Evolutionary conservation across 306 rosid species (phyloP).

Genomic region (Leucaena leucocephala): DNA sequence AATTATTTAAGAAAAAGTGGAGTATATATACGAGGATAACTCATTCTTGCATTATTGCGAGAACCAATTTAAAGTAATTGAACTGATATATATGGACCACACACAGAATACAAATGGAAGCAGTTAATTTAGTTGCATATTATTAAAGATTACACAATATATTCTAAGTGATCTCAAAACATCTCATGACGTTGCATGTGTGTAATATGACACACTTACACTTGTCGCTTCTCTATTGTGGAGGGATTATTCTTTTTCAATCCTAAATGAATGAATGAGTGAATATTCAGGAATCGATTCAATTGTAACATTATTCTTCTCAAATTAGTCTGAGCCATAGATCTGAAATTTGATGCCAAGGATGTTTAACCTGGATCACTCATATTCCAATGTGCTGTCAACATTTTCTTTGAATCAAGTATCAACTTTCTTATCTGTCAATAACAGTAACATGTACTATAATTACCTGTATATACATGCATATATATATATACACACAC

Average conservation of each 20-base stretch:
- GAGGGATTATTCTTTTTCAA: not conserved
- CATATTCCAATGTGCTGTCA: not conserved
- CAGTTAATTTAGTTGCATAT: not conserved
- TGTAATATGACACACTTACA: not conserved
- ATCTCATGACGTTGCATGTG: not conserved
- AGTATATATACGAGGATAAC: no score
- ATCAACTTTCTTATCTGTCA: not conserved
- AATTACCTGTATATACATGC: not conserved
- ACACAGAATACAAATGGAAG: not conserved
- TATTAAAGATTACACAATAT: not conserved
- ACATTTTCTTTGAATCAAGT: not conserved
- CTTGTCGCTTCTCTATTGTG: conserved; percentile 1
- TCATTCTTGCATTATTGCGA: not conserved
- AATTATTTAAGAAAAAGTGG: no score
- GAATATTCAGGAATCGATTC: conserved; percentile 8
- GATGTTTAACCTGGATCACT: not conserved
- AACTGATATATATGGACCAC: not conserved
- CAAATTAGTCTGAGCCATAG: not conserved
- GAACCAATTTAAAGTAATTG: not conserved
- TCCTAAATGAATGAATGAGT: not conserved
- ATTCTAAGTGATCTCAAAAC: not conserved
- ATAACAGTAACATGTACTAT: not conserved
- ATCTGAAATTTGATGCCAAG: not conserved
- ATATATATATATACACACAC: no score
- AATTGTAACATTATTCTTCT: not conserved